phyloP scores from a whole-genome alignment of 495 filamentous ascomycete genomes.

The Evansstolkia leycettana region DNA sequence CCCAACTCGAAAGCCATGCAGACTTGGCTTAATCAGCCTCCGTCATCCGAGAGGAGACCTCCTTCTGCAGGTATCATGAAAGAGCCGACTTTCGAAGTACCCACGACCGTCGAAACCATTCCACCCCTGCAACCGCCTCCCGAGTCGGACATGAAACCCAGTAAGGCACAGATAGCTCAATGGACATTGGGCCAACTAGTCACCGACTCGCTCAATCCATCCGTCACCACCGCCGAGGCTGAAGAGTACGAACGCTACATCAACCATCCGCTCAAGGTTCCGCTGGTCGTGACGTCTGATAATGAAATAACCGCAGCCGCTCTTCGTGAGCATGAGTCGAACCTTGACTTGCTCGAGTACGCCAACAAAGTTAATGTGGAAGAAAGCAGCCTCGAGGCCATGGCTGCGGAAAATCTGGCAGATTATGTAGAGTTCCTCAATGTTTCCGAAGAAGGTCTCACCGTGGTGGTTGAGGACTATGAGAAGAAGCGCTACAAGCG shows the following conservation, averaged over 20 bases:
- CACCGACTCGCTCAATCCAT: slow-evolving; percentile 64
- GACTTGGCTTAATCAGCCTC: slow-evolving; percentile 17
- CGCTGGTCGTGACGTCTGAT: slow-evolving; percentile 72
- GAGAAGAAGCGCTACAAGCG: slow-evolving; percentile 91
- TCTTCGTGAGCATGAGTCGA: slow-evolving; percentile 26
- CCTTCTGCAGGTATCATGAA: slow-evolving; percentile 32
- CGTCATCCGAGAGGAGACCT: slow-evolving; percentile 18
- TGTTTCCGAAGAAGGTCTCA: slow-evolving; percentile 70
- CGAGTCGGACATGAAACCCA: slow-evolving; percentile 16
- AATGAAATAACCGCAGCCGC: slow-evolving; percentile 33
- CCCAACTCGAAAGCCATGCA: slow-evolving; percentile 6
- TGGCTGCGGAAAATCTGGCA: slow-evolving; percentile 54
- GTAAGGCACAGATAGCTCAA: slow-evolving; percentile 60
- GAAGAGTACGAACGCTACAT: slow-evolving; percentile 88
- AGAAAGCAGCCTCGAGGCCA: slow-evolving; percentile 18
- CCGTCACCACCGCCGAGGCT: slow-evolving; percentile 58
- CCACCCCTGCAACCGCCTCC: slow-evolving; percentile 14
- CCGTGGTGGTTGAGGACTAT: slow-evolving; percentile 74
- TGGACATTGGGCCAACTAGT: slow-evolving; percentile 83
- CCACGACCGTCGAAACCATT: slow-evolving; percentile 6
- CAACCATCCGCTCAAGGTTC: slow-evolving; percentile 77
- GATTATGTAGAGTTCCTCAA: slow-evolving; percentile 65
- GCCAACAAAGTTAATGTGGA: slow-evolving; percentile 40
- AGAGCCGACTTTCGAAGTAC: slow-evolving; percentile 16
- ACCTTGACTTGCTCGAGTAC: slow-evolving; percentile 65